These are phyloP conservation scores for Przewalskia tangutica DNA, from an alignment of 257 asterid genomes.

Conservation along the genomic window DNA sequence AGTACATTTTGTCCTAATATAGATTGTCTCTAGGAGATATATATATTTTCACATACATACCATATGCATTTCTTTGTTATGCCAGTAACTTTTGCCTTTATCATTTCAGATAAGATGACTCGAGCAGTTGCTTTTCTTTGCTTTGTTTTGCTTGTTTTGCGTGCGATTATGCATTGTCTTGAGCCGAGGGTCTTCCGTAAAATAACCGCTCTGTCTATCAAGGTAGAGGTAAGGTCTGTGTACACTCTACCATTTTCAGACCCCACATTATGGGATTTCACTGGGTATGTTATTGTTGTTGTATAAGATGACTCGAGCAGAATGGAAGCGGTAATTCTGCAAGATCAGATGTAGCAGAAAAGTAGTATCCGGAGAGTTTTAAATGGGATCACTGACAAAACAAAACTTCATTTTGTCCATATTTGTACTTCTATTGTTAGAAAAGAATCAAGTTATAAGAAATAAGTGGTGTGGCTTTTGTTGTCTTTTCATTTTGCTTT, in stretches of 20 bases:
- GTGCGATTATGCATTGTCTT: too few species aligned
- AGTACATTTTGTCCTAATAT: too few species aligned
- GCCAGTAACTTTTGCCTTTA: background rate
- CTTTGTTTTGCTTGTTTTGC: too few species aligned
- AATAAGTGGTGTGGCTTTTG: background rate
- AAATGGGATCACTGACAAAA: conserved; percentile 5
- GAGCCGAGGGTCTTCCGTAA: too few species aligned
- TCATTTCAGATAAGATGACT: conserved; percentile 18
- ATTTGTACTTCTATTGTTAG: background rate
- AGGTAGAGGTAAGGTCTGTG: too few species aligned
- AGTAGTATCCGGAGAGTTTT: background rate
- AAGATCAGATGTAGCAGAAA: background rate
- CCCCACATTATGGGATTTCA: too few species aligned
- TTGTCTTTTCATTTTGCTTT: background rate
- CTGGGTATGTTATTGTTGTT: too few species aligned
- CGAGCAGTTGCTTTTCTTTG: too few species aligned
- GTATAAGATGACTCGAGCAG: conserved; percentile 22
- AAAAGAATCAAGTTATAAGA: background rate
- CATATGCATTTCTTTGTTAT: background rate
- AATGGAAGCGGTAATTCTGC: conserved; percentile 24
- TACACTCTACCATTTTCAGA: too few species aligned
- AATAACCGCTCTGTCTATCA: too few species aligned
- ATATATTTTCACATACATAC: too few species aligned
- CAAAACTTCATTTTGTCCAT: conserved; percentile 9
- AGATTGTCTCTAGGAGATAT: too few species aligned